Evolutionary conservation across 768 basidiomycete genomes (phyloP).

Genomic region (Tricholoma sp.): DNA sequence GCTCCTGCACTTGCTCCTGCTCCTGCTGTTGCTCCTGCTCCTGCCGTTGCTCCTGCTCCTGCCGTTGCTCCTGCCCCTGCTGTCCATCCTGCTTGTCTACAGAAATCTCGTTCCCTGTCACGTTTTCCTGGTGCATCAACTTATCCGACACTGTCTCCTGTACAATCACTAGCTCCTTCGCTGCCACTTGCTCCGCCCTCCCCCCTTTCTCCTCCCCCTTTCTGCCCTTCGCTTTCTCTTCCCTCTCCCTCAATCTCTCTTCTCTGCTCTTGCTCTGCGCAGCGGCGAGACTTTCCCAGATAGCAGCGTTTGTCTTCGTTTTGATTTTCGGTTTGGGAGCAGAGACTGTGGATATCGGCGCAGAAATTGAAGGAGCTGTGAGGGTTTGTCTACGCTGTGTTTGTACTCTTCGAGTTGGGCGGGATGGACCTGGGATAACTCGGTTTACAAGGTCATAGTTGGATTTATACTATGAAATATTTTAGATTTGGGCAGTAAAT

Average conservation of each 20-base stretch:
- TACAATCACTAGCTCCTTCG: not conserved
- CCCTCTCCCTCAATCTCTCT: conserved; percentile 2
- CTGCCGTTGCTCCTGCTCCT: too few relatives aligned
- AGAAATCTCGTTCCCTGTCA: too few relatives aligned
- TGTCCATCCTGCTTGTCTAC: too few relatives aligned
- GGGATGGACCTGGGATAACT: conserved; percentile 40
- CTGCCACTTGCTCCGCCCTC: conserved; percentile 6
- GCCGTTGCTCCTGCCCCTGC: too few relatives aligned
- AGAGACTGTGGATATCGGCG: conserved; percentile 16
- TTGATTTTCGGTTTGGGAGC: conserved; percentile 20
- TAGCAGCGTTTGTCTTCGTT: conserved; percentile 19
- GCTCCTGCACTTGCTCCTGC: conserved; percentile 1
- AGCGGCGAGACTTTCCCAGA: conserved; percentile 25
- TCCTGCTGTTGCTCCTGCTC: too few relatives aligned
- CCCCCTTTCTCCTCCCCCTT: not conserved
- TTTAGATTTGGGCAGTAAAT: conserved; percentile 2
- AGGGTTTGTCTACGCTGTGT: conserved; percentile 48
- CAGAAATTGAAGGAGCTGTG: conserved; percentile 22
- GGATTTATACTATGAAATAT: conserved; percentile 47
- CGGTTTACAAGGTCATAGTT: conserved; percentile 58
- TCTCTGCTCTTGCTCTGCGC: conserved; percentile 9
- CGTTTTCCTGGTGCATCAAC: too few relatives aligned
- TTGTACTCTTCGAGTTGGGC: conserved; percentile 57
- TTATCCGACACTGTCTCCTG: too few relatives aligned
- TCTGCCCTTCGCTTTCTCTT: conserved; percentile 1